phyloP scores from a whole-genome alignment of 306 rosid species.

The Rubus idaeus region DNA sequence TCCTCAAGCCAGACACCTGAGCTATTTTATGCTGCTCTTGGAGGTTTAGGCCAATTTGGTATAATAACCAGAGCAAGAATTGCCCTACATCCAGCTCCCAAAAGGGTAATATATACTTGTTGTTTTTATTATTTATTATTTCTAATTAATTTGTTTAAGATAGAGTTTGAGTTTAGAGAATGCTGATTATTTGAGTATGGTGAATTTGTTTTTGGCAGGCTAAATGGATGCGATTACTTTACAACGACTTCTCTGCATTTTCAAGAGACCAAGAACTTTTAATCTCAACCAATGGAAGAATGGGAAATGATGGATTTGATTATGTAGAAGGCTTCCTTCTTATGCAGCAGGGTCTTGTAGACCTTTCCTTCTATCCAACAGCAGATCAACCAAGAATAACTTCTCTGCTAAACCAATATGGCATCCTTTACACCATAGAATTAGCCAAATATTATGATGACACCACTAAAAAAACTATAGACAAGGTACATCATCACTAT shows the following conservation, averaged over 20 bases:
- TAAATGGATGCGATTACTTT: slow-evolving; percentile 65
- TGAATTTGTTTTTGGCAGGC: slow-evolving; percentile 41
- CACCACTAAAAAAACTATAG: slow-evolving; percentile 19
- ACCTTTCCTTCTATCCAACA: slow-evolving; percentile 62
- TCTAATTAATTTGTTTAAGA: too few species aligned
- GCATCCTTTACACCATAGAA: slow-evolving; percentile 63
- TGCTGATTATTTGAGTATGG: background rate
- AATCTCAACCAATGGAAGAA: slow-evolving; percentile 37
- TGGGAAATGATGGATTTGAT: slow-evolving; percentile 36
- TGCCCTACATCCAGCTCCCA: slow-evolving; percentile 60
- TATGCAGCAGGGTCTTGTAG: slow-evolving; percentile 45
- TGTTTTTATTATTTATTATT: background rate
- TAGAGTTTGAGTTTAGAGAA: background rate
- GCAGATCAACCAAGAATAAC: slow-evolving; percentile 49
- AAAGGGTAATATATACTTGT: slow-evolving; percentile 46
- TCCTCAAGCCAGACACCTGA: slow-evolving; percentile 44
- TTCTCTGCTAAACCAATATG: slow-evolving; percentile 43
- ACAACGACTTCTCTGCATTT: slow-evolving; percentile 56
- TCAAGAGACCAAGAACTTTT: slow-evolving; percentile 67
- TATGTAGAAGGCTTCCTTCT: slow-evolving; percentile 71
- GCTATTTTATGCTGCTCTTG: slow-evolving; percentile 68
- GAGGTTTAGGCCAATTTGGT: slow-evolving; percentile 95
- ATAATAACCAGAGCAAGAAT: slow-evolving; percentile 86
- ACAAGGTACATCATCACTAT: slow-evolving; percentile 39
- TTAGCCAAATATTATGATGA: slow-evolving; percentile 55